Conservation (phyloP, 176 grass and related monocot genomes). For the Aegilops umbellulata region DNA sequence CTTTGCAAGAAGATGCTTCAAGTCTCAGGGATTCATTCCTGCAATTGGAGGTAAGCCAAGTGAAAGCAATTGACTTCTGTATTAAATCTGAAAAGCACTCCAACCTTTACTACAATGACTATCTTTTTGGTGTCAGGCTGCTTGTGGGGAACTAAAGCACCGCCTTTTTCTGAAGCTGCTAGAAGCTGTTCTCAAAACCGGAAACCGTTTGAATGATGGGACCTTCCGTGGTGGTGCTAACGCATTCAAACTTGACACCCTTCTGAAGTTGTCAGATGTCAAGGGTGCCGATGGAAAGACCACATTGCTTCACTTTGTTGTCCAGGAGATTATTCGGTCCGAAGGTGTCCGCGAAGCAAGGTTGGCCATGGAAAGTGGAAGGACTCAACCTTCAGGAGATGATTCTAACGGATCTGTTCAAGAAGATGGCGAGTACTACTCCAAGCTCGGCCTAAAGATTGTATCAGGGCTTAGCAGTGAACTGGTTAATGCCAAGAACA, state of each 20-base stretch:
- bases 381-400: slow-evolving; percentile 28
- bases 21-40: slow-evolving; percentile 57
- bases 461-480: slow-evolving; percentile 67
- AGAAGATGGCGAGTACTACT: slow-evolving; percentile 35
- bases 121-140: slow-evolving; percentile 47
- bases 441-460: slow-evolving; percentile 58
- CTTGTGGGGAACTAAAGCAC: slow-evolving; percentile 74
- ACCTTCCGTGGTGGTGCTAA: slow-evolving; percentile 79
- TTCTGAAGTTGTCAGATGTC: slow-evolving; percentile 83
- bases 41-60: slow-evolving; percentile 67
- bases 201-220: slow-evolving; percentile 88
- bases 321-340: slow-evolving; percentile 70
- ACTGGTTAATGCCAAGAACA: slow-evolving; percentile 68
- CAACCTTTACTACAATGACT: background rate
- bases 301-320: slow-evolving; percentile 83
- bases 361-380: slow-evolving; percentile 35
- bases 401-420: slow-evolving; percentile 32
- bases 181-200: slow-evolving; percentile 90
- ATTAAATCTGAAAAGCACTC: slow-evolving; percentile 1
- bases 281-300: slow-evolving; percentile 78
- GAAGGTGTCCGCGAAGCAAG: slow-evolving; percentile 70
- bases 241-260: slow-evolving; percentile 89
- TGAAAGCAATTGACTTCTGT: slow-evolving; percentile 21
- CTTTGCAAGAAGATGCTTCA: slow-evolving; percentile 80
- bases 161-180: slow-evolving; percentile 84